Evolutionary conservation across 2,329 filamentous ascomycete genomes (phyloP), one percentile per base, ranked within the genome.

Genomic region (Ilyonectria robusta): DNA sequence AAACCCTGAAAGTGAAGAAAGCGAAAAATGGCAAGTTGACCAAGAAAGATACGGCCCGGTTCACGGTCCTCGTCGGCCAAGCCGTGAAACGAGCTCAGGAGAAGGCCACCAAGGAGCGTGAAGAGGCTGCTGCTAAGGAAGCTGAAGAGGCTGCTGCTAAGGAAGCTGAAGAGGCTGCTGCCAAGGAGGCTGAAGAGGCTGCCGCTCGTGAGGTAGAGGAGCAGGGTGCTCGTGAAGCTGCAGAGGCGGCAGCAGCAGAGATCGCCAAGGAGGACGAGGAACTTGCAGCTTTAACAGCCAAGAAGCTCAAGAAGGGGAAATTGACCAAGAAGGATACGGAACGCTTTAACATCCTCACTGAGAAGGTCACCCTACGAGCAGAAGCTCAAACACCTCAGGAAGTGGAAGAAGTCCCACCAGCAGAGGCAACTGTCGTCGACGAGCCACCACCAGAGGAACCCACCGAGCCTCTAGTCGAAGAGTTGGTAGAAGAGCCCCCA

Each of bases 241-340:
- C 58, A 51, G 58, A 75, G 74, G 63, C 8, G 5, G 69, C 70
- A 51, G 72, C 82, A 57, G 77, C 78, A 17, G 81, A 61, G 37
- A 57, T 65, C 42, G 50, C 62, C 19, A 57, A 60, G 23, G 80
- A 84, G 65, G 81, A 79, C 5, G 80, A 81, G 47, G 82, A 85
- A 71, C 81, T 81, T 29, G 80, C 79, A 19, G 77, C 78, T 15
- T 78, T 78, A 62, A 79, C 80, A 57, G 80, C 79, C 5, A 74
- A 70, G 65, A 74, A 73, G 37, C 35, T 56, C 47, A 84, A 84
- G 74, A 81, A 81, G 64, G 67, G 67, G 2, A 65, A 62, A 13
- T 37, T 68, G 13, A 8, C 23, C 6, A 62, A 54, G 23, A 68
- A 66, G 19, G 66, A 66, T 10, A 62, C 58, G 11, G 66, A 68